phyloP scores from a whole-genome alignment of 1,139 yeast genomes.

The Geotrichum armillariae region DNA sequence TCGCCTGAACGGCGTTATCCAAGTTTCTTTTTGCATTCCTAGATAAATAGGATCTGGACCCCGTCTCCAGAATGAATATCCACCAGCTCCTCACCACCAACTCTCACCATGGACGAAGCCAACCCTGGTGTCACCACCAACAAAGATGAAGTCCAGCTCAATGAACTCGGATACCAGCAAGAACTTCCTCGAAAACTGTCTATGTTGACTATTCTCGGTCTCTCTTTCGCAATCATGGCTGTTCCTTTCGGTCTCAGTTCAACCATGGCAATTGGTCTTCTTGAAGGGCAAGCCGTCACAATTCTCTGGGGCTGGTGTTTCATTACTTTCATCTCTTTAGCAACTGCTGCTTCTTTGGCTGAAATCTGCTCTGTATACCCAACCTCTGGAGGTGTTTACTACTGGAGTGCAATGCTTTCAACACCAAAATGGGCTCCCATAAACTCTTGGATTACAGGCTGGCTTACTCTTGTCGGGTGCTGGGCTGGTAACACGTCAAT shows the following conservation, averaged over 20 bases:
- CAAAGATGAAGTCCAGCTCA: slow-evolving; percentile 18
- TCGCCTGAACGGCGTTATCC: too few relatives aligned
- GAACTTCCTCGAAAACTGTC: slow-evolving; percentile 22
- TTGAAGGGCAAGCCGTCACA: slow-evolving; percentile 31
- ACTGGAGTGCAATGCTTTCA: slow-evolving; percentile 24
- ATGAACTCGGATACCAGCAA: slow-evolving; percentile 23
- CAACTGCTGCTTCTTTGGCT: slow-evolving; percentile 31
- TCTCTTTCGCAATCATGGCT: slow-evolving; percentile 24
- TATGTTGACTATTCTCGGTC: slow-evolving; percentile 23
- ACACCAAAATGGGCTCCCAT: slow-evolving; percentile 23
- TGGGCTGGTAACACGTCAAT: slow-evolving; percentile 23
- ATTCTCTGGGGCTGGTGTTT: slow-evolving; percentile 30
- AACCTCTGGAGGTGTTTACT: slow-evolving; percentile 28
- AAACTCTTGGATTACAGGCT: slow-evolving; percentile 22
- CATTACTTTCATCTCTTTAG: slow-evolving; percentile 27
- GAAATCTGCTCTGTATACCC: slow-evolving; percentile 30
- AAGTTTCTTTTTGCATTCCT: too few relatives aligned
- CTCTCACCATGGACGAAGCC: too few relatives aligned
- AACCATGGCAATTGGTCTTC: slow-evolving; percentile 28
- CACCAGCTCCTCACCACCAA: too few relatives aligned
- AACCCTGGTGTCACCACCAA: too few relatives aligned
- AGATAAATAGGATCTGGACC: too few relatives aligned
- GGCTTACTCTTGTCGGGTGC: slow-evolving; percentile 23
- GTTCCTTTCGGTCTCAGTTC: slow-evolving; percentile 20
- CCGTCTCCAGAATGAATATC: too few relatives aligned